Evolutionary conservation across 192 early-diverging fungal species (phyloP), one percentile per base, ranked within the genome.

Genomic region (Coemansia sp.): DNA sequence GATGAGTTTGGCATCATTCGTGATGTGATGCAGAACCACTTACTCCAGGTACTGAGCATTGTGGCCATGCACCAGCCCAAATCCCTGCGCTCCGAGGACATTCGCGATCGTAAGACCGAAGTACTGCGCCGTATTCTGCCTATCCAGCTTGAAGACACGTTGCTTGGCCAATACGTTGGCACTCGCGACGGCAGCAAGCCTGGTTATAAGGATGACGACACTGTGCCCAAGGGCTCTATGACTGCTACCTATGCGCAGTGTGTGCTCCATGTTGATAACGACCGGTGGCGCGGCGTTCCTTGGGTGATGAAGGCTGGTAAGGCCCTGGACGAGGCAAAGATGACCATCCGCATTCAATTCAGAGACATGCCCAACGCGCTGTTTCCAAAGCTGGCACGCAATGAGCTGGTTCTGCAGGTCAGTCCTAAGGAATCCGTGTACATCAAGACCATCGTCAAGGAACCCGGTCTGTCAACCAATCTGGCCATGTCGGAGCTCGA

Each of bases 1-100:
- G 94, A 98, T 71, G 94, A 96, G 82, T 97, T 95, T 84, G 96
- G 96, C 24, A 96, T 98, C 49, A 94, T 98, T 66, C 93, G 96
- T 60, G 96, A 98, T 68, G 96, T 98, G 49, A 89, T 91, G 87
- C 91, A 93, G 82, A 93, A 93, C 78, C 90, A 98, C 74, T 64
- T 98, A 62, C 75, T 98, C 38, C 96, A 98, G 82, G 90, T 98
- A 28, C 81, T 98, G 69, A 87, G 92, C 49, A 83, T 98, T 44
- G 86, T 96, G 57, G 96, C 95, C 19, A 98, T 98, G 96, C 90
- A 96, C 73, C 87, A 88, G 55, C 96, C 96, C 12, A 87, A 90
- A 38, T 88, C 90, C 7, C 82, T 95, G 69, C 83, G 87, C 59
- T 86, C 93, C 24, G 95, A 98, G 79, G 92, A 94, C 64, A 89